Evolutionary conservation across 192 early-diverging fungal genomes (phyloP), one percentile per base, ranked within the genome.

Genomic region (Allomyces arbusculus): DNA sequence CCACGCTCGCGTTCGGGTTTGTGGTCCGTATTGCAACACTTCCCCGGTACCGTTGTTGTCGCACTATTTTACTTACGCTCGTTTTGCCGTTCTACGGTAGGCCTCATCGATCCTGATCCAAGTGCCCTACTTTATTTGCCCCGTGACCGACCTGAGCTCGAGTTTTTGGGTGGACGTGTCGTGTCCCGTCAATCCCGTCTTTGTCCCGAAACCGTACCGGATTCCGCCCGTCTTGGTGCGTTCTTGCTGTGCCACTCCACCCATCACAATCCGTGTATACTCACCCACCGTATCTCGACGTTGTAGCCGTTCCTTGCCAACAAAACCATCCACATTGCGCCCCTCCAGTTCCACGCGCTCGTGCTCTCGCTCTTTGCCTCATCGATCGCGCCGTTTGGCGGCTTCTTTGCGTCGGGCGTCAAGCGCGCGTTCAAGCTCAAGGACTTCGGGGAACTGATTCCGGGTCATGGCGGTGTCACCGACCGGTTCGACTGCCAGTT

Each of bases 401-500:
- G 95, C 14, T 97, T 95, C 80, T 97, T 97, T 79, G 95, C 95
- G 9, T 89, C 86, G 69, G 94, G 91, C 20, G 86, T 94, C 66
- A 98, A 98, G 75, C 81, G 95, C 28, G 95, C 95, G 1, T 94
- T 98, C 78, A 91, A 94, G 62, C 87, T 95, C 73, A 95, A 97
- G 73, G 95, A 98, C 72, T 98, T 94, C 77, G 89, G 91, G 12
- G 85, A 94, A 71, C 91, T 86, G 43, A 98, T 98, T 67, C 95
- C 95, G 8, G 95, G 95, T 23, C 95, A 98, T 67, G 95, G 95
- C 68, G 95, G 95, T 26, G 80, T 95, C 26, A 95, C 95, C 0
- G 95, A 98, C 76, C 85, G 95, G 25, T 92, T 98, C 81, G 92
- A 98, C 72, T 98, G 95, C 72, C 95, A 98, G 79, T 92, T 98